A percentile compares a stretch with the other conserved stretches of the same genome.
Conservation (phyloP, 1,284 basidiomycete genomes). For the Tylopilus sp. region DNA sequence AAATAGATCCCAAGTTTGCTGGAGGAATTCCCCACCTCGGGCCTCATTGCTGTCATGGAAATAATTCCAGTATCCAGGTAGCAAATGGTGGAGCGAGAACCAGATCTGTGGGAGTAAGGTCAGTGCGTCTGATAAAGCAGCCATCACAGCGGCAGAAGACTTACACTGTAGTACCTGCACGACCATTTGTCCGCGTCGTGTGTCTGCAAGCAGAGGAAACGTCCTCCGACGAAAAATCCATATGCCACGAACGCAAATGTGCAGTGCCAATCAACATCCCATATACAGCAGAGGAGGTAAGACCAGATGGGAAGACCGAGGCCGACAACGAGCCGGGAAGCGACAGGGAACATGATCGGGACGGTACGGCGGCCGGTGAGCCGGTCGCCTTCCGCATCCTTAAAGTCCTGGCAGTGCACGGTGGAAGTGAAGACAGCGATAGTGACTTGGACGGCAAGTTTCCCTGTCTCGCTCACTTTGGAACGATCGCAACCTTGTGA, state of each 20-base stretch:
- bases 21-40: slow-evolving; percentile 18
- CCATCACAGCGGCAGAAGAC: not conserved
- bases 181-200: slow-evolving; percentile 27
- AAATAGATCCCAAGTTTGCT: slow-evolving; percentile 18
- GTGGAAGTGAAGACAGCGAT: slow-evolving; percentile 32
- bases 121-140: not conserved
- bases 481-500: slow-evolving; percentile 19
- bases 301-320: slow-evolving; percentile 26
- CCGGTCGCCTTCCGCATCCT: slow-evolving; percentile 36
- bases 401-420: slow-evolving; percentile 41
- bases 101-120: slow-evolving; percentile 22
- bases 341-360: slow-evolving; percentile 33
- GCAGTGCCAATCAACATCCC: slow-evolving; percentile 25
- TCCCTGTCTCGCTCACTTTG: slow-evolving; percentile 15
- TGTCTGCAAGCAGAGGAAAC: slow-evolving; percentile 25
- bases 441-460: slow-evolving; percentile 25
- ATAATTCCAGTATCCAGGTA: slow-evolving; percentile 33
- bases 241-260: slow-evolving; percentile 24
- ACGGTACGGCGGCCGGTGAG: slow-evolving; percentile 33
- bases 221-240: slow-evolving; percentile 24
- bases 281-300: slow-evolving; percentile 18
- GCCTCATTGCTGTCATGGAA: slow-evolving; percentile 18
- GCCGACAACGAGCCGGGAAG: slow-evolving; percentile 24
- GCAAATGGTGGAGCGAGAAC: slow-evolving; percentile 32
- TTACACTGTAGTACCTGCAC: slow-evolving; percentile 34